Percentiles rank a stretch among this genome's conserved stretches.
Conservation (phyloP, 2,329 filamentous ascomycete species). For the Colletotrichum tropicale region DNA sequence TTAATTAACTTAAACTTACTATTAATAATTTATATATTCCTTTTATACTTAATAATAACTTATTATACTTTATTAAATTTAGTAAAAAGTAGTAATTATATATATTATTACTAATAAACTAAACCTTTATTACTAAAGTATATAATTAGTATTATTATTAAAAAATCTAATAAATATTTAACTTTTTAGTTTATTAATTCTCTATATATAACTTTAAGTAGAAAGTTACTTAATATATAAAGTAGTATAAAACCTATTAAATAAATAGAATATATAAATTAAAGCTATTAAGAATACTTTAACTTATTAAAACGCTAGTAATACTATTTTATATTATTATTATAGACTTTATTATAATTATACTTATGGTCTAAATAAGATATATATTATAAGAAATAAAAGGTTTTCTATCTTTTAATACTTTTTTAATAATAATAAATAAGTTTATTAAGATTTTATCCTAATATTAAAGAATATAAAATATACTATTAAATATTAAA, state of each 20-base stretch:
- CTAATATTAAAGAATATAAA: not conserved
- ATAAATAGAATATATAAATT: no score
- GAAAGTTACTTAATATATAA: no score
- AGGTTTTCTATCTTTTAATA: slow-evolving; percentile 5
- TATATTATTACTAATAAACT: not conserved
- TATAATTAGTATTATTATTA: not conserved
- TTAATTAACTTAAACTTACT: not conserved
- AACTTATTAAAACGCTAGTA: no score
- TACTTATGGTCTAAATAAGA: no score
- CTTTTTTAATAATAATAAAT: no score
- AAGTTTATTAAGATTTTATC: not conserved
- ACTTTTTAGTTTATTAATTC: fast-evolving
- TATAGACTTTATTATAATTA: no score
- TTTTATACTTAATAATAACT: not conserved
- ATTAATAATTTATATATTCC: not conserved
- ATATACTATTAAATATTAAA: not conserved
- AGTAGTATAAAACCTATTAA: no score
- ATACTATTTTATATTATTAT: no score
- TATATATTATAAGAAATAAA: no score
- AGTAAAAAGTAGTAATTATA: not conserved
- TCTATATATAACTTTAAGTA: not conserved
- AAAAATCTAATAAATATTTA: not conserved
- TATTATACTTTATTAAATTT: no score
- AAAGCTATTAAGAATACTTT: fast-evolving
- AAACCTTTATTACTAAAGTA: not conserved